Conservation (phyloP, 176 grass and related monocot genomes). For the Rhipidocladum racemiflorum region DNA sequence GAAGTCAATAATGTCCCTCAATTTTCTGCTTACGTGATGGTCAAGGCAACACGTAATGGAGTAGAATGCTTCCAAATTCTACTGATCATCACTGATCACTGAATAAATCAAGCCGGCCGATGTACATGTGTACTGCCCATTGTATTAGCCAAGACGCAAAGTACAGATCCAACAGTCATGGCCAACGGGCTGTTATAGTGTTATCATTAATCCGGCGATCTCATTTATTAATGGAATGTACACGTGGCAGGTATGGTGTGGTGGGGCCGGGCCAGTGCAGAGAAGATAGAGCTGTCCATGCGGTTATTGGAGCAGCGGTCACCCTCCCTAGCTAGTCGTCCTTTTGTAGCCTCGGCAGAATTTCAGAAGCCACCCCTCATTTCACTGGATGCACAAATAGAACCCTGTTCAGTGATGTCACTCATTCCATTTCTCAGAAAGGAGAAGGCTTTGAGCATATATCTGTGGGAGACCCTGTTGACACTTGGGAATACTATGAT, state of each 20-base stretch:
- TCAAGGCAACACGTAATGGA: neutral
- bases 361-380: neutral
- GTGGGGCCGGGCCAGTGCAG: slow-evolving; percentile 15
- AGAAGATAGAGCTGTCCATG: slow-evolving; percentile 38
- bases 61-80: slow-evolving; percentile 9
- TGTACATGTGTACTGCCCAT: slow-evolving; percentile 23
- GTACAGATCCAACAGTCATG: slow-evolving; percentile 21
- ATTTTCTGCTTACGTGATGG: neutral
- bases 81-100: slow-evolving; percentile 15
- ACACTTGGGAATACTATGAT: neutral
- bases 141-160: slow-evolving; percentile 5
- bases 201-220: slow-evolving; percentile 3
- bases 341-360: slow-evolving; percentile 8
- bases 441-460: neutral
- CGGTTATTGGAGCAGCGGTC: slow-evolving; percentile 40
- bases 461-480: neutral
- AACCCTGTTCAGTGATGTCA: neutral
- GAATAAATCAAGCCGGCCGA: slow-evolving; percentile 30
- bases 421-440: neutral
- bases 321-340: slow-evolving; percentile 27
- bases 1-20: neutral
- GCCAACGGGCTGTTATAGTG: slow-evolving; percentile 3
- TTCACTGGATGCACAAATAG: neutral
- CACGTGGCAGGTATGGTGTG: slow-evolving; percentile 30
- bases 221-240: slow-evolving; percentile 5